Evolutionary conservation across 225 moss, liverwort and hornwort species (phyloP), one percentile per base, ranked within the genome.

Genomic region (Straminergon stramineum): DNA sequence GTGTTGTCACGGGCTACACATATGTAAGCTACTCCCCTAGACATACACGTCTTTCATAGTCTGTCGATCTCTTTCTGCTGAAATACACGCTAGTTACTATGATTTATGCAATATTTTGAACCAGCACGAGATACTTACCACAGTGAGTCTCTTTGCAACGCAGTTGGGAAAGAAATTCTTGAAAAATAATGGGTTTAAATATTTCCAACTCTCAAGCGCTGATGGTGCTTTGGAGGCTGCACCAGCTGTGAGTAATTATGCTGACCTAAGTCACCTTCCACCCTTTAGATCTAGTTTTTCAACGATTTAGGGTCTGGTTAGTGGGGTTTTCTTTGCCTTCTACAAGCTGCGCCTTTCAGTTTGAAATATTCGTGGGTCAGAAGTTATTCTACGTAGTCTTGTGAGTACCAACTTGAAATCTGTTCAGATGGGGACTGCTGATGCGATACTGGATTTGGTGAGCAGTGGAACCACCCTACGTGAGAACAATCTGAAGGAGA

Each of bases 381-480:
- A 77, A 30, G 53, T 30, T 24, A 13, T 79, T 76, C 15, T 68
- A 6, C 74, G 60, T 55, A 68, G 37, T 89, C 77, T 79, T 22
- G 70, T 52, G 60, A 31, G 75, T 27, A 56, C 73, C 60, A 75
- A 74, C 85, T 75, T 92, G 90, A 52, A 87, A 89, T 75, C 14
- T 89, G 41, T 51, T 81, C 92, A 96, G 96, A 99, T 99, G 99
- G 99, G 99, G 60, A 99, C 97, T 90, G 97, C 97, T 51, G 99
- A 99, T 94, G 97, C 95, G 57, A 99, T 99, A 88, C 90, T 99
- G 48, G 97, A 99, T 92, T 94, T 99, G 85, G 97, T 99, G 70
- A 97, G 99, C 94, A 99, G 96, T 80, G 99, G 99, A 90, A 97
- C 97, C 64, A 99, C 99, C 39, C 89, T 99, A 26, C 97, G 97